phyloP scores from a whole-genome alignment of 1,139 yeast genomes.

The Nadsonia commutata region DNA sequence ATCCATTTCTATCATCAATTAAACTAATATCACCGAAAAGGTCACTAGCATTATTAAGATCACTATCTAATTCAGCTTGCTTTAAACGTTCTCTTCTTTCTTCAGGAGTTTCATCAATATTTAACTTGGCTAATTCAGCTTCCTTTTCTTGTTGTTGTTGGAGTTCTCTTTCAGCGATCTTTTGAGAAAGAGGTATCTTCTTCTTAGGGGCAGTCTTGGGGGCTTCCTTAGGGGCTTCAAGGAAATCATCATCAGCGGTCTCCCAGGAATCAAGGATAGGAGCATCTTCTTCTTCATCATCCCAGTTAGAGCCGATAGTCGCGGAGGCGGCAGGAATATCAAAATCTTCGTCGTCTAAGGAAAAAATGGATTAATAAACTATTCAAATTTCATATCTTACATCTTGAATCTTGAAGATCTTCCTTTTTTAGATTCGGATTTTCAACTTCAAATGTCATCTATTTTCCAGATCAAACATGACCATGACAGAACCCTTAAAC shows the following conservation, averaged over 20 bases:
- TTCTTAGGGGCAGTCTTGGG: slow-evolving; percentile 24
- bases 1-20: slow-evolving; percentile 34
- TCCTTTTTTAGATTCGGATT: no score
- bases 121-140: slow-evolving; percentile 23
- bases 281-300: slow-evolving; percentile 66
- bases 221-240: slow-evolving; percentile 23
- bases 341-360: slow-evolving; percentile 51
- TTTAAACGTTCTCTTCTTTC: slow-evolving; percentile 52
- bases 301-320: slow-evolving; percentile 58
- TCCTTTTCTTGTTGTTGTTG: slow-evolving; percentile 25
- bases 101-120: slow-evolving; percentile 26
- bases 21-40: slow-evolving; percentile 63
- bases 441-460: no score
- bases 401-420: no score
- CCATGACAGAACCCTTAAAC: no score
- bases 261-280: slow-evolving; percentile 78
- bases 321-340: slow-evolving; percentile 74
- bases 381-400: no score
- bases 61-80: slow-evolving; percentile 70
- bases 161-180: slow-evolving; percentile 25
- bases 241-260: slow-evolving; percentile 21
- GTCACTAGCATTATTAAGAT: slow-evolving; percentile 84
- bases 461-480: no score
- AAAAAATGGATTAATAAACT: no score
- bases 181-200: slow-evolving; percentile 22